phyloP scores from a whole-genome alignment of 139 green algal species.

The Nannochloris sp. region DNA sequence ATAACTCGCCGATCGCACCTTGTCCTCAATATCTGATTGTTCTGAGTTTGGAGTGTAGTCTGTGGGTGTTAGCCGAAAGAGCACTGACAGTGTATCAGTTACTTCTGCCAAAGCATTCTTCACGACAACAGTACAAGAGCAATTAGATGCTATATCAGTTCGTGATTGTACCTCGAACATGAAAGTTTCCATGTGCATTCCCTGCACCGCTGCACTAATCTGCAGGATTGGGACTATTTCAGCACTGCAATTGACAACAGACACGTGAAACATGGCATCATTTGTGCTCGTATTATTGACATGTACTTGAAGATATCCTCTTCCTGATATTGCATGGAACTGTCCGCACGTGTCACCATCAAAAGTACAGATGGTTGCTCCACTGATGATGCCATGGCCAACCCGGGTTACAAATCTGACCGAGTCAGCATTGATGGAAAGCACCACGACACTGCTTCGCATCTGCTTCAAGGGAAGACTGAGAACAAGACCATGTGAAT shows the following conservation, averaged over 20 bases:
- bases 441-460: constrained; percentile 48
- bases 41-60: constrained; percentile 24
- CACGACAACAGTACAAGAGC: constrained; percentile 20
- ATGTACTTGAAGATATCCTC: too few relatives aligned
- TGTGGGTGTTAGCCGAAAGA: constrained; percentile 56
- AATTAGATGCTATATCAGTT: too few relatives aligned
- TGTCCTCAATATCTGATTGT: constrained; percentile 16
- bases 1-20: background rate
- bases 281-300: too few relatives aligned
- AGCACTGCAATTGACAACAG: too few relatives aligned
- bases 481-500: constrained; percentile 15
- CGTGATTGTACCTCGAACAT: too few relatives aligned
- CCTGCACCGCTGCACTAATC: too few relatives aligned
- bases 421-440: constrained; percentile 49
- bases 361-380: constrained; percentile 42
- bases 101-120: constrained; percentile 6
- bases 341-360: constrained; percentile 42
- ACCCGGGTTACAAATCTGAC: constrained; percentile 51
- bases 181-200: too few relatives aligned
- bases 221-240: too few relatives aligned
- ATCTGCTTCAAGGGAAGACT: constrained; percentile 45
- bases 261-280: too few relatives aligned
- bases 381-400: constrained; percentile 53
- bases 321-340: constrained; percentile 49
- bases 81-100: constrained; percentile 8